Percentiles rank a stretch among this genome's conserved stretches.
These are phyloP conservation scores for Echium plantagineum DNA, from an alignment of 257 asterid species.

Conservation along the genomic window DNA sequence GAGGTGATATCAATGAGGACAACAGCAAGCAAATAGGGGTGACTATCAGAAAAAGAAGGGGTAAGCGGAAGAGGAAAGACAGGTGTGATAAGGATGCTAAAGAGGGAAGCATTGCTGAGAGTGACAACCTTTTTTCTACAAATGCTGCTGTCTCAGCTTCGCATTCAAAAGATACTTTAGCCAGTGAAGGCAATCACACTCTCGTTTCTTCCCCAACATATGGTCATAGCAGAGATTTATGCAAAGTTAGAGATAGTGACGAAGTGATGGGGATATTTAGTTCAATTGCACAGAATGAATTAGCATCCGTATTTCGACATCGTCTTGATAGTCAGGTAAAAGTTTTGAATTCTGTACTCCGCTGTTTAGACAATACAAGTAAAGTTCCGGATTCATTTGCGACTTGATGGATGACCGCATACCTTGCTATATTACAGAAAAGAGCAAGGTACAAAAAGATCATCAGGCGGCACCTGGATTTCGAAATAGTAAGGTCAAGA, in stretches of 20 bases:
- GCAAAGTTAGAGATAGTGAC: slow-evolving; percentile 15
- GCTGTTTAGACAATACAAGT: too few species aligned
- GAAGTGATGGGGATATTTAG: slow-evolving; percentile 40
- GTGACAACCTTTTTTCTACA: slow-evolving; percentile 49
- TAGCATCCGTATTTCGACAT: slow-evolving; percentile 65
- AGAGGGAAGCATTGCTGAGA: slow-evolving; percentile 53
- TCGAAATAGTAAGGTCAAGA: slow-evolving; percentile 60
- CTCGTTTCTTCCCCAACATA: slow-evolving; percentile 14
- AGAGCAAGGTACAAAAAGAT: slow-evolving; percentile 77
- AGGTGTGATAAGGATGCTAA: slow-evolving; percentile 26
- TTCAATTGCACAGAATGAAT: slow-evolving; percentile 45
- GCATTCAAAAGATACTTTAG: slow-evolving; percentile 32
- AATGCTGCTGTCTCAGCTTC: slow-evolving; percentile 27
- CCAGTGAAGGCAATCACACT: slow-evolving; percentile 21
- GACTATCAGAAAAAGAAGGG: slow-evolving; percentile 57
- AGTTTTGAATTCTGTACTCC: background rate
- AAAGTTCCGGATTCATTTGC: too few species aligned
- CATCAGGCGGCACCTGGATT: slow-evolving; percentile 61
- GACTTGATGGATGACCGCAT: too few species aligned
- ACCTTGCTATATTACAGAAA: slow-evolving; percentile 36
- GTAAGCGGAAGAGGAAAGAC: slow-evolving; percentile 63
- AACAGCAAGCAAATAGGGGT: slow-evolving; percentile 23
- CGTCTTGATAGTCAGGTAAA: slow-evolving; percentile 90
- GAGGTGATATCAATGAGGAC: slow-evolving; percentile 14
- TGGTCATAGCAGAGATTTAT: slow-evolving; percentile 18